Base-by-base conservation (phyloP, 1,284 basidiomycete species). In the Rhodotorula mucilaginosa region DNA sequence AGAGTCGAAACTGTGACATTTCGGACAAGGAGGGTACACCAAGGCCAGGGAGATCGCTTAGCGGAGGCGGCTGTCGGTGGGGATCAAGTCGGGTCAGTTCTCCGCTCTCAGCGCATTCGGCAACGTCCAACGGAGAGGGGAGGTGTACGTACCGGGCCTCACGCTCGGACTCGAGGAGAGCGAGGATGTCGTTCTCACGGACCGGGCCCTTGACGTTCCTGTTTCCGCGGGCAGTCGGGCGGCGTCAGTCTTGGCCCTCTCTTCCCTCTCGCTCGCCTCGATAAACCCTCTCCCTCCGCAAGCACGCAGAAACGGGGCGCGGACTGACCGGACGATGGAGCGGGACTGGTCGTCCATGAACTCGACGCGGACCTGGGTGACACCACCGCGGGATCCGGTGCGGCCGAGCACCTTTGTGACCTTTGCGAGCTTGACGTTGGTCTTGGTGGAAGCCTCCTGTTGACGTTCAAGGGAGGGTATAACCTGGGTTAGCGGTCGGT, bases 281-380 rank as follows among this genome's bases (percentile, higher is more conserved):
- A 26, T 26, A 26, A 1, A 26, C 26, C 26, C 26, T 26, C 26
- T 26, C n/a, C n/a, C n/a, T n/a, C n/a, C n/a, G n/a, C n/a, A n/a
- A n/a, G n/a, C n/a, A n/a, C n/a, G n/a, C n/a, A n/a, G n/a, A n/a
- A n/a, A n/a, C n/a, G n/a, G n/a, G n/a, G n/a, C n/a, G n/a, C n/a
- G n/a, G n/a, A 59, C 72, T 63, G 5, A 74, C 79, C 96, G 92
- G 85, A 99, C 97, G 84, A 99, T 97, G 77, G 91, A 90, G 80
- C 97, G 92, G 79, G 89, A 89, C 67, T 90, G 89, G 83, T 99
- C 96, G 84, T 99, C 96, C 91, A 99, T 90, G 87, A 99, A 98
- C 84, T 99, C 96, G 79, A 99, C 97, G 79, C 96, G 93, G 83
- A 98, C 95, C 87, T 99, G 97, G 78, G 94, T 99, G 80, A 99